A percentile compares a stretch with the other conserved stretches of the same genome.
phyloP scores from a whole-genome alignment of 2,329 filamentous ascomycete species.

The Diatrype stigma region DNA sequence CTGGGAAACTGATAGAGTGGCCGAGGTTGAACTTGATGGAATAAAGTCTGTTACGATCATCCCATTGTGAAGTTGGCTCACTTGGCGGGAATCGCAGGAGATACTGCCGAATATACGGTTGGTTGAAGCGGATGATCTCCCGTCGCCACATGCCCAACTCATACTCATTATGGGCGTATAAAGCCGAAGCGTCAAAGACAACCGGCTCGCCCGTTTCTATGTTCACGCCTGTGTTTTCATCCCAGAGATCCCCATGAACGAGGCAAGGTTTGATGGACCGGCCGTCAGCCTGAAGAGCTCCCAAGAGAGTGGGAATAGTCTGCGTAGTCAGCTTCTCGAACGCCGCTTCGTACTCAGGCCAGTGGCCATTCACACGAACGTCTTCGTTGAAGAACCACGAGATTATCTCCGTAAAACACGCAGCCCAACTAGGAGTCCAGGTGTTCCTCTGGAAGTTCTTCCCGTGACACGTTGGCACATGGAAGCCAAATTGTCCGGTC shows the following conservation, averaged over 20 bases:
- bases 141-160: constrained; percentile 8
- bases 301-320: constrained; percentile 23
- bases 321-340: constrained; percentile 12
- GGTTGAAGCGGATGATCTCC: background rate
- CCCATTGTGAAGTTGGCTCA: constrained; percentile 25
- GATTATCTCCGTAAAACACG: constrained; percentile 29
- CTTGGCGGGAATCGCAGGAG: constrained; percentile 10
- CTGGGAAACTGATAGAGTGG: background rate
- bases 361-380: constrained; percentile 20
- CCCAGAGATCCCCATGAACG: constrained; percentile 35
- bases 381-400: constrained; percentile 20
- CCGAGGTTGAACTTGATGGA: background rate
- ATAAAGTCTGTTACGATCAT: constrained; percentile 27
- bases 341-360: constrained; percentile 20
- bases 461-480: constrained; percentile 27
- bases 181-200: constrained; percentile 31
- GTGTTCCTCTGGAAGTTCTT: constrained; percentile 20
- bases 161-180: constrained; percentile 20
- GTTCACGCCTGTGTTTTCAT: constrained; percentile 30
- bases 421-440: constrained; percentile 33
- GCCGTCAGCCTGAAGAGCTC: constrained; percentile 17
- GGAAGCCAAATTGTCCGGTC: constrained; percentile 27
- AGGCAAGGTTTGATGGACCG: constrained; percentile 19
- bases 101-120: background rate
- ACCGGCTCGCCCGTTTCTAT: constrained; percentile 20